Conservation (phyloP, 345 rosid species). For the Ricinus communis region DNA sequence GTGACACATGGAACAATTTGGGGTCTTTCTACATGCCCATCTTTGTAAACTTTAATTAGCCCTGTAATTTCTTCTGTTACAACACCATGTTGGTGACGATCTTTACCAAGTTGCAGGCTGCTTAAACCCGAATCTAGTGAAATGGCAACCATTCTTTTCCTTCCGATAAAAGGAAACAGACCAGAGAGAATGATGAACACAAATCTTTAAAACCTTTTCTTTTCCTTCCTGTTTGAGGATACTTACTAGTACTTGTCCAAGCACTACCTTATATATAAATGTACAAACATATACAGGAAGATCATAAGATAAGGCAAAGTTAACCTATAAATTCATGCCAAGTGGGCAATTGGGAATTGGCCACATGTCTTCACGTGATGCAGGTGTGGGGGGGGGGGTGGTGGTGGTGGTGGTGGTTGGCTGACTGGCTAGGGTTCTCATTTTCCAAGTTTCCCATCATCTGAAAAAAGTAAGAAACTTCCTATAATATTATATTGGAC, state of each 20-base stretch:
- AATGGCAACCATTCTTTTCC: conserved; percentile 47
- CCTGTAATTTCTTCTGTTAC: conserved; percentile 60
- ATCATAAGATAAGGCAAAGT: not conserved
- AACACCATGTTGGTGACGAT: conserved; percentile 41
- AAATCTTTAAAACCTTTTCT: too few species aligned
- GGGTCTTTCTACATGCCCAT: conserved; percentile 66
- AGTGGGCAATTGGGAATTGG: conserved; percentile 25
- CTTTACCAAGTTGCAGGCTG: conserved; percentile 30
- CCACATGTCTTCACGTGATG: conserved; percentile 33
- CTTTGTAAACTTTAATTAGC: conserved; percentile 58
- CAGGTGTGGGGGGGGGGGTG: not conserved
- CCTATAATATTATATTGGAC: not conserved
- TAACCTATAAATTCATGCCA: conserved; percentile 11
- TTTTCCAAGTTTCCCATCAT: not conserved
- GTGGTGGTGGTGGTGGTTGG: not conserved
- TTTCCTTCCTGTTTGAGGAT: not conserved
- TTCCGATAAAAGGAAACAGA: not conserved
- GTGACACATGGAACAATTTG: conserved; percentile 49
- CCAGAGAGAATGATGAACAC: too few species aligned
- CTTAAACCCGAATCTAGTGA: conserved; percentile 30
- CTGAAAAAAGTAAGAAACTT: not conserved
- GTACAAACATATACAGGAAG: conserved; percentile 7
- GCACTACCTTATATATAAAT: not conserved
- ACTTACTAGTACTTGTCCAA: not conserved
- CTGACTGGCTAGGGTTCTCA: not conserved